Conservation (phyloP, 352 stramenopile species). For the Phytophthora brassicae region DNA sequence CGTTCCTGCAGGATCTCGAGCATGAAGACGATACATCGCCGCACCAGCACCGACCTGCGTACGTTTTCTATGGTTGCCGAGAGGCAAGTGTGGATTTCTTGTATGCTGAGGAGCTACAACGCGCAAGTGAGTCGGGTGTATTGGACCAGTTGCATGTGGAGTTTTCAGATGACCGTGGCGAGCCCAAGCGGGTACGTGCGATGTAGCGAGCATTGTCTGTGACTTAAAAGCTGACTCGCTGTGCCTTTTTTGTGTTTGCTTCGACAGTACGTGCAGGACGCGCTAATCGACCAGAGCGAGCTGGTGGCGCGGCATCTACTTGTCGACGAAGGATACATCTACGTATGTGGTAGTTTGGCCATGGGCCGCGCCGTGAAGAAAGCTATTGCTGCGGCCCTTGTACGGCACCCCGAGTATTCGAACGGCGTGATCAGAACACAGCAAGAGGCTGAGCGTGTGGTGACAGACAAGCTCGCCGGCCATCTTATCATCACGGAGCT, state of each 20-base stretch:
- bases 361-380: slow-evolving; percentile 82
- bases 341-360: slow-evolving; percentile 73
- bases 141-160: slow-evolving; percentile 58
- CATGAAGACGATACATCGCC: slow-evolving; percentile 41
- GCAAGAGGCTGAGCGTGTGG: slow-evolving; percentile 43
- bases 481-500: slow-evolving; percentile 71
- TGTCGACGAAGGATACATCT: slow-evolving; percentile 60
- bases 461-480: slow-evolving; percentile 44
- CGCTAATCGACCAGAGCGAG: slow-evolving; percentile 52
- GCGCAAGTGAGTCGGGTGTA: slow-evolving; percentile 38
- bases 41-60: slow-evolving; percentile 42
- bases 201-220: background rate
- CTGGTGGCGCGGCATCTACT: slow-evolving; percentile 63
- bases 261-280: slow-evolving; percentile 74
- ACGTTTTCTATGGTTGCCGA: slow-evolving; percentile 82
- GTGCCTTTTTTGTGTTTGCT: slow-evolving; percentile 5
- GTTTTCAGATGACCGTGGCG: slow-evolving; percentile 48
- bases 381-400: slow-evolving; percentile 49
- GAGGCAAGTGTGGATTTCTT: slow-evolving; percentile 61
- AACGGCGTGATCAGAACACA: slow-evolving; percentile 27
- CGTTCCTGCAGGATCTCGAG: slow-evolving; percentile 75
- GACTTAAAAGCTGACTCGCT: background rate
- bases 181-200: slow-evolving; percentile 49
- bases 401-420: slow-evolving; percentile 42
- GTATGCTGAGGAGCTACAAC: slow-evolving; percentile 66